Percentiles rank a stretch among this genome's conserved stretches.
Evolutionary conservation across 345 rosid species (phyloP).

Genomic region (Microthlaspi erraticum): DNA sequence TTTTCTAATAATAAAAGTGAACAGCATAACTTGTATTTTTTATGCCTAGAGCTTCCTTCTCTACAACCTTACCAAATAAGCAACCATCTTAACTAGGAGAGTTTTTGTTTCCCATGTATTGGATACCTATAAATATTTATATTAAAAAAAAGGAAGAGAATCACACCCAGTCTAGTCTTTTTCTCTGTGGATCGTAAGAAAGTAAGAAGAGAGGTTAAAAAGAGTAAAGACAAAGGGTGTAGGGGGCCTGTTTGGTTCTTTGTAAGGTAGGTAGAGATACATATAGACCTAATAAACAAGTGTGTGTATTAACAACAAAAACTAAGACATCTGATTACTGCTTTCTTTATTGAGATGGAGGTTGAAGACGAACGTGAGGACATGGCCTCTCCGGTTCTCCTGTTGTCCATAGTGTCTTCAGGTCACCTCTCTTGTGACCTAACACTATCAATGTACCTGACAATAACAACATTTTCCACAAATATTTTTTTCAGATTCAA

Average conservation of each 20-base stretch:
- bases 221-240: constrained; percentile 8
- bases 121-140: not conserved
- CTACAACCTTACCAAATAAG: not conserved
- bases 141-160: not conserved
- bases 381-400: constrained; percentile 84
- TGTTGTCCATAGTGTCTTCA: constrained; percentile 74
- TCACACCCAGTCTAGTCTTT: constrained; percentile 1
- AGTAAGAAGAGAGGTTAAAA: constrained; percentile 24
- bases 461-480: not conserved
- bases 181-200: not conserved
- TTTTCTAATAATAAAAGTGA: not conserved
- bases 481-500: not conserved
- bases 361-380: constrained; percentile 67
- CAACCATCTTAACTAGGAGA: no score
- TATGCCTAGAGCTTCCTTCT: not conserved
- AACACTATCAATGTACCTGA: constrained; percentile 76
- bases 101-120: not conserved
- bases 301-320: constrained; percentile 43
- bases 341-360: constrained; percentile 30
- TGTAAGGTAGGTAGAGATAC: constrained; percentile 23
- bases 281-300: constrained; percentile 36
- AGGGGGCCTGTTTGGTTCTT: constrained; percentile 18
- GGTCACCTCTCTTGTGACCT: constrained; percentile 86
- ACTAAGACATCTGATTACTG: constrained; percentile 2
- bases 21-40: no score